Percentiles rank a stretch among this genome's conserved stretches.
phyloP scores from a whole-genome alignment of 2,329 filamentous ascomycete genomes.

The Epichloe gansuensis region DNA sequence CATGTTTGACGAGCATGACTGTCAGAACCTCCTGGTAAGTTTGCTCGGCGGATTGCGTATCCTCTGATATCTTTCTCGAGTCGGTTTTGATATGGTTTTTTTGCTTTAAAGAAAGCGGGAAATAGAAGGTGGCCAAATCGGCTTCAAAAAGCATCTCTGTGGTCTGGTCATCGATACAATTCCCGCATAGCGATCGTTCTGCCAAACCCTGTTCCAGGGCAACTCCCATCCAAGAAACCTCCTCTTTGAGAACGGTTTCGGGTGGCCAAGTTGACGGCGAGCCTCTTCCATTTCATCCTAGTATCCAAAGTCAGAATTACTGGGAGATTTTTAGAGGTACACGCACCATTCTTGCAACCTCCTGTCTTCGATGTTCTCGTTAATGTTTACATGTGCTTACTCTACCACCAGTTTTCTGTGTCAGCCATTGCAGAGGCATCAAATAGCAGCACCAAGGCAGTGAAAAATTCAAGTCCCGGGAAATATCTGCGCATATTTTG shows the following conservation, averaged over 20 bases:
- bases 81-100: background rate
- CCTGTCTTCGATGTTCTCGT: background rate
- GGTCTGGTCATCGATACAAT: slow-evolving; percentile 55
- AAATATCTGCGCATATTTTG: slow-evolving; percentile 32
- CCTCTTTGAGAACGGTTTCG: slow-evolving; percentile 30
- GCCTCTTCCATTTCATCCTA: slow-evolving; percentile 31
- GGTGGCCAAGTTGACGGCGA: slow-evolving; percentile 15
- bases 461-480: slow-evolving; percentile 11
- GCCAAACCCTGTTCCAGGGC: slow-evolving; percentile 14
- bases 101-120: slow-evolving; percentile 16
- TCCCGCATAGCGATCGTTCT: slow-evolving; percentile 42
- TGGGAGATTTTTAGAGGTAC: slow-evolving; percentile 39
- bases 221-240: slow-evolving; percentile 21
- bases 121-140: slow-evolving; percentile 51
- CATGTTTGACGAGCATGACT: slow-evolving; percentile 56
- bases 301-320: slow-evolving; percentile 35
- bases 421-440: slow-evolving; percentile 18
- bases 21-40: slow-evolving; percentile 30
- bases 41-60: no score
- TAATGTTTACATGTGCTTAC: slow-evolving; percentile 11
- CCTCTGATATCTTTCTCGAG: background rate
- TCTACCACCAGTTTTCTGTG: slow-evolving; percentile 24
- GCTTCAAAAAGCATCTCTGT: slow-evolving; percentile 30
- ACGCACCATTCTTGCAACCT: slow-evolving; percentile 13
- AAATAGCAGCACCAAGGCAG: slow-evolving; percentile 16